Conservation (phyloP, 306 rosid species). For the Glycine soja region DNA sequence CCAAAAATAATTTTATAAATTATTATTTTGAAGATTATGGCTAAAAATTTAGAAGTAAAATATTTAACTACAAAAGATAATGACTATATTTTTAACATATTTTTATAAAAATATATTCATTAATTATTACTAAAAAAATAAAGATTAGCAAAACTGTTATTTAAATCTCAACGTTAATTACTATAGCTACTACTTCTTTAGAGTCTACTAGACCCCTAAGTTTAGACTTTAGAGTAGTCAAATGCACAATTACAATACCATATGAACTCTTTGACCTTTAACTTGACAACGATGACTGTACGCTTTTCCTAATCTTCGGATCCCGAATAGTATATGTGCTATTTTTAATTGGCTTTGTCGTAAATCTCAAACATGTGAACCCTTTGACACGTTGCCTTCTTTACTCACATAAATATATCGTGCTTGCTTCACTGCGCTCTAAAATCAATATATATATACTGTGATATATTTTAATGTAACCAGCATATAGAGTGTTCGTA, state of each 20-base stretch:
- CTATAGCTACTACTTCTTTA: too few relatives aligned
- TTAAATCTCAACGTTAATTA: too few relatives aligned
- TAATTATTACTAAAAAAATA: too few relatives aligned
- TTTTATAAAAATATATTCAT: too few relatives aligned
- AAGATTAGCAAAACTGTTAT: too few relatives aligned
- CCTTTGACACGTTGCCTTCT: background rate
- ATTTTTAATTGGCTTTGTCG: conserved; percentile 7
- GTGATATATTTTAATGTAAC: too few relatives aligned
- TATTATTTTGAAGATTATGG: too few relatives aligned
- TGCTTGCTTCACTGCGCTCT: background rate
- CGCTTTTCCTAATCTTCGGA: background rate
- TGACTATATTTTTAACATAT: too few relatives aligned
- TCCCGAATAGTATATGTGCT: background rate
- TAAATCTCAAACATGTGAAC: background rate
- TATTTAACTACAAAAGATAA: too few relatives aligned
- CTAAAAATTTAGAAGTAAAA: too few relatives aligned
- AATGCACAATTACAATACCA: background rate
- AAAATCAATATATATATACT: background rate
- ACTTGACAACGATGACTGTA: background rate
- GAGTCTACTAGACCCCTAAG: background rate
- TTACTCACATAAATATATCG: background rate
- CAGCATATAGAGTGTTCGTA: too few relatives aligned
- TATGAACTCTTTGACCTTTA: background rate
- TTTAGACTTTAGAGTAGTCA: background rate
- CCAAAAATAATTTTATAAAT: too few relatives aligned